Conservation (phyloP, 2,329 filamentous ascomycete genomes). For the Hymenoscyphus scutula region DNA sequence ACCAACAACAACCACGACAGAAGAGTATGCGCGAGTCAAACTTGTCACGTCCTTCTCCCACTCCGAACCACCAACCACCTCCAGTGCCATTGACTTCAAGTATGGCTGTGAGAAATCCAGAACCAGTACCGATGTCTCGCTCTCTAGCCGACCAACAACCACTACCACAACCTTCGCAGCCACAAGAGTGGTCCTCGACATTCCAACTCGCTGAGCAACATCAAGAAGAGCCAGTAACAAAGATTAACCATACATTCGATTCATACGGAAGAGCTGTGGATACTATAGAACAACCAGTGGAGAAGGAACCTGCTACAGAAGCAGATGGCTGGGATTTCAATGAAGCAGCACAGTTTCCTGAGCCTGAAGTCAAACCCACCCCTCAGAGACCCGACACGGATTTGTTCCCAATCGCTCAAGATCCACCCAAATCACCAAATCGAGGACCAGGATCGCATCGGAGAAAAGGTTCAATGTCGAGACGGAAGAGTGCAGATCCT, state of each 20-base stretch:
- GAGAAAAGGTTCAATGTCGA: slow-evolving; percentile 75
- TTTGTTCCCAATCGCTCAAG: slow-evolving; percentile 78
- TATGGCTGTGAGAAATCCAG: slow-evolving; percentile 40
- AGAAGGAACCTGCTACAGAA: slow-evolving; percentile 52
- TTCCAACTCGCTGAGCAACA: slow-evolving; percentile 33
- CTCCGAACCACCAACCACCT: slow-evolving; percentile 59
- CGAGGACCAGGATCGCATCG: slow-evolving; percentile 67
- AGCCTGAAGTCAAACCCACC: slow-evolving; percentile 51
- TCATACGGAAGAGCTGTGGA: slow-evolving; percentile 52
- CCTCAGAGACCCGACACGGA: slow-evolving; percentile 78
- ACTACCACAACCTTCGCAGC: slow-evolving; percentile 40
- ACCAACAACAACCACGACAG: slow-evolving; percentile 42
- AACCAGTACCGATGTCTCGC: slow-evolving; percentile 45
- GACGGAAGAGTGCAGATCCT: slow-evolving; percentile 68
- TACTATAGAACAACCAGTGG: slow-evolving; percentile 36
- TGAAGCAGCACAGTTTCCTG: slow-evolving; percentile 63
- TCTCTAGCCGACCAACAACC: slow-evolving; percentile 49
- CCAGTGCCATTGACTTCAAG: slow-evolving; percentile 44
- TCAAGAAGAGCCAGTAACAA: slow-evolving; percentile 54
- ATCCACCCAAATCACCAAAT: slow-evolving; percentile 76
- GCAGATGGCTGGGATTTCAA: slow-evolving; percentile 91
- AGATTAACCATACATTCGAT: slow-evolving; percentile 58
- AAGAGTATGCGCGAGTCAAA: slow-evolving; percentile 58
- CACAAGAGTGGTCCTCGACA: slow-evolving; percentile 38
- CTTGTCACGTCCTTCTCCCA: slow-evolving; percentile 49